Base-by-base conservation (phyloP, 805 yeast genomes). In the Scheffersomyces amazonensis region DNA sequence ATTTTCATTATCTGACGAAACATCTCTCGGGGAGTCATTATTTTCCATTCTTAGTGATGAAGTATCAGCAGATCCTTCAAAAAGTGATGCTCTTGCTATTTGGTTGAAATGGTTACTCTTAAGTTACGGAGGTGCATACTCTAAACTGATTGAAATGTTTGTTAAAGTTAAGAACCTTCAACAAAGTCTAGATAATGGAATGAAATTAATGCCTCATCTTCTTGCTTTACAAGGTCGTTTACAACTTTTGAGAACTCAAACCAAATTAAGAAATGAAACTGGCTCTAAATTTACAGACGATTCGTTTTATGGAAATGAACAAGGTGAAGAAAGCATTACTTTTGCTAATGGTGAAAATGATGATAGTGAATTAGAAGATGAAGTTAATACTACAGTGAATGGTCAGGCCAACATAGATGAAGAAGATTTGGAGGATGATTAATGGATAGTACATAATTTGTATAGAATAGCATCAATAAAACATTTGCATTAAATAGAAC, bases 91-190 rank as follows among this genome's bases (percentile, higher is more conserved):
- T 11, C 49, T 64, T 33, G 62, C 71, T 32, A 51, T 77, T 4
- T 91, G 97, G 96, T 68, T 90, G 36, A 85, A 86, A 58, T 87
- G 93, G 88, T 49, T 87, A 13, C 64, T 90, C 42, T 71, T 89
- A 19, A 62, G 76, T 11, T 85, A 83, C 52, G 87, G 90, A 18
- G 77, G 87, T 1, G 75, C 81, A 46, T 66, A 83, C 15, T 69
- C 76, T 11, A 67, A 73, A 23, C 67, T 76, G 27, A 60, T 71
- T 5, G 73, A 78, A 39, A 70, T 81, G 39, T 67, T 78, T 37
- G 76, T 71, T 27, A 67, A 80, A 16, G 64, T 84, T 36, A 78
- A 78, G 31, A 62, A 73, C 3, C 60, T 91, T 39, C 83, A 79
- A 55, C 54, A 74, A 2, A 71, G 83, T 0, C 64, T 90, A 20